phyloP scores from a whole-genome alignment of 768 basidiomycete species.

The Daedaleopsis nitida region DNA sequence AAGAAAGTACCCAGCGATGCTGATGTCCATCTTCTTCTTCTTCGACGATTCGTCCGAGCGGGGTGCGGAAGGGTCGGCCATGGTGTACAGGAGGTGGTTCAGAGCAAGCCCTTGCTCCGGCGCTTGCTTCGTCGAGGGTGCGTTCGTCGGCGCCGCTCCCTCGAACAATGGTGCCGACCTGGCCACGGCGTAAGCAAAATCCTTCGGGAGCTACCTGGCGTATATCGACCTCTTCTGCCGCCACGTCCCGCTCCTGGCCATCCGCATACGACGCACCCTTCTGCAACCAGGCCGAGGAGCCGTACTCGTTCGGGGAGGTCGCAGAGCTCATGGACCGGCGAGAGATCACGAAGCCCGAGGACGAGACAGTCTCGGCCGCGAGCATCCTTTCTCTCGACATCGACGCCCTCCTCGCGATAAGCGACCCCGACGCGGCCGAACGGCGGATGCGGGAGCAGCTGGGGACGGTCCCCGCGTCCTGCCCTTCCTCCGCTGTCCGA shows the following conservation, averaged over 20 bases:
- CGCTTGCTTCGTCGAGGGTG: conserved; percentile 4
- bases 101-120: no score
- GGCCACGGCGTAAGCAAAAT: no score
- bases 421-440: conserved; percentile 1
- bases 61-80: no score
- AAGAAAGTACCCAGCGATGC: no score
- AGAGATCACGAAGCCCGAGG: conserved; percentile 10
- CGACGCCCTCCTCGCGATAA: conserved; percentile 1
- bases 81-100: no score
- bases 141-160: background rate
- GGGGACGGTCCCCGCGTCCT: background rate
- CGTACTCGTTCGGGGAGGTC: background rate
- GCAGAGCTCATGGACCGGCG: conserved; percentile 1
- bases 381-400: conserved; percentile 2
- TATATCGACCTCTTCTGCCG: no score
- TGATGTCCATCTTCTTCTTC: no score
- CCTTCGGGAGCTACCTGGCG: no score
- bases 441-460: conserved; percentile 7
- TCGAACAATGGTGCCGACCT: no score
- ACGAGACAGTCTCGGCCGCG: conserved; percentile 12
- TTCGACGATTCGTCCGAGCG: no score
- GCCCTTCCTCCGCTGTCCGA: background rate
- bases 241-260: background rate
- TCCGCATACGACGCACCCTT: background rate
- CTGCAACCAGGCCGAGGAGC: background rate